Evolutionary conservation across 2,329 filamentous ascomycete genomes (phyloP), one percentile per base, ranked within the genome.

Genomic region (Metarhizium rileyi): DNA sequence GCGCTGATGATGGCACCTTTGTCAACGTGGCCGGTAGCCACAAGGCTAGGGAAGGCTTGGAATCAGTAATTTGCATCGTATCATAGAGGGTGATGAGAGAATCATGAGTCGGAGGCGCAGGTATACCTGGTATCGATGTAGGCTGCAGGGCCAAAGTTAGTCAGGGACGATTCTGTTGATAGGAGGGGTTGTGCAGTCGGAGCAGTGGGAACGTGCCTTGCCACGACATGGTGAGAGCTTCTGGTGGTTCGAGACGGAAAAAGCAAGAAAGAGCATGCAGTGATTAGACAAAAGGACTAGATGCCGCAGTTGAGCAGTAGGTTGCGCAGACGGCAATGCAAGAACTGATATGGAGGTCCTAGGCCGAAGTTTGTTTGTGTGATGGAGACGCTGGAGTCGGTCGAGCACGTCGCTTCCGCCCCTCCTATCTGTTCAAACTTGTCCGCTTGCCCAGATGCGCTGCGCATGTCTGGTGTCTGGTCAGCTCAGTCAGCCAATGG

Each of bases 1-100:
- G 71, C 73, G 70, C 86, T 90, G 75, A 93, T 82, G 67, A 95
- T 90, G 65, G 87, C 86, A 61, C 79, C 90, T 74, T 89, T 84
- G 74, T 93, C 85, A 64, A 95, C 71, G 66, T 90, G 84, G 63
- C 83, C 83, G 61, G 78, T 83, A 72, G 77, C 84, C 63, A 94
- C 79, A 62, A 95, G 81, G 79, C 89, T 95, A n/a, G 35, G 9
- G n/a, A 14, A 5, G 38, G 12, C 18, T 41, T 38, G 23, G 9
- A 6, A 33, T 54, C 56, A 61, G 59, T 52, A 57, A 57, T 48
- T 38, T 41, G 46, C 12, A 8, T 5, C n/a, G 30, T 44, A 35
- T n/a, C 26, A 23, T 44, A 30, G 18, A 2, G 30, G 20, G 20
- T 28, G 25, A 43, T 18, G 38, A 36, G 25, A 25, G 49, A n/a